Base-by-base conservation (phyloP, 345 rosid genomes). In the Salix brachista region DNA sequence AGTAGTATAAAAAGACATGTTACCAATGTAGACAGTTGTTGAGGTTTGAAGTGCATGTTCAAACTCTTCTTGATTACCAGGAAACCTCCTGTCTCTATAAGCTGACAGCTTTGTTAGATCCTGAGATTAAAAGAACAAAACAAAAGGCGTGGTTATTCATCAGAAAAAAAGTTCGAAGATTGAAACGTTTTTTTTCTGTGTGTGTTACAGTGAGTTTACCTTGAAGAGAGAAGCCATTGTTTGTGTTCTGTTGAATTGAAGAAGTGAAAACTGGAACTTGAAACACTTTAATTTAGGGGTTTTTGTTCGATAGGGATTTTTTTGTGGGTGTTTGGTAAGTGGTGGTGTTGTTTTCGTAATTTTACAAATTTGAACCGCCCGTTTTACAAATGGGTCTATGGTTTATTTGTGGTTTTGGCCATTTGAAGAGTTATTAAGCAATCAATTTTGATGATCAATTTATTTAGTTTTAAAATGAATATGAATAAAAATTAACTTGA, bases 1-100 rank as follows among this genome's bases (percentile, higher is more conserved):
- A 1, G 99, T 96, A 1, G 99, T 91, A 78, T 96, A 96, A 42
- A 96, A 96, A 17, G 99, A 96, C 88, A 93, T 91, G 82, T 96
- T 96, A 44, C 99, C 99, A 13, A 96, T 77, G 80, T 96, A 96
- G 46, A 91, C 88, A 60, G 98, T 96, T 0, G 87, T 74, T n/a
- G 99, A 91, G 44, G 86, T 70, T 76, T 71, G 82, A 56, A 96
- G 85, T 4, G 97, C 90, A 17, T 90, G 90, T 14, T 96, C 99
- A 23, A 93, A 96, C 70, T 93, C 99, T 60, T 93, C 99, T 68
- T 93, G 97, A 5, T 91, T 80, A 16, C 99, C 99, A 5, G 88
- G 83, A 69, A 92, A 96, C 81, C 87, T 88, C 48, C 96, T 87
- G 68, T 96, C 99, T 48, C 98, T 80, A 79, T 93, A 96, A 7